A percentile compares a stretch with the other conserved stretches of the same genome.
Evolutionary conservation across 768 basidiomycete genomes (phyloP).

Genomic region (Coprinopsis strossmayeri): DNA sequence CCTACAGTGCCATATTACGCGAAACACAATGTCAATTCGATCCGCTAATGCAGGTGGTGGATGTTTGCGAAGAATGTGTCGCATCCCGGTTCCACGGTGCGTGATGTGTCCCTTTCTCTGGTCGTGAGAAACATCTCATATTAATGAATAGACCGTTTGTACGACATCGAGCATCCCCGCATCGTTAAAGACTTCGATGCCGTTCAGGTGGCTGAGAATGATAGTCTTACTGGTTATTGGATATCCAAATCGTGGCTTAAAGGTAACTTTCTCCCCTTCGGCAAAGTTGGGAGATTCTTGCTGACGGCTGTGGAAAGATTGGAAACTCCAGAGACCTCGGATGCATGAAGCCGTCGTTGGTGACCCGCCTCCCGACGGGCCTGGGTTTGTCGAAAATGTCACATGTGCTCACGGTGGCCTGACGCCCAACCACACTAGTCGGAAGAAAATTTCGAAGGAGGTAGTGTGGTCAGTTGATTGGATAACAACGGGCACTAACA

Average conservation of each 20-base stretch:
- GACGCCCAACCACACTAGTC: slow-evolving; percentile 45
- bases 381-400: slow-evolving; percentile 52
- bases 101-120: background rate
- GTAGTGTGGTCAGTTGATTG: slow-evolving; percentile 26
- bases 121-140: background rate
- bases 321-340: slow-evolving; percentile 64
- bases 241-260: slow-evolving; percentile 76
- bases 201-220: slow-evolving; percentile 35
- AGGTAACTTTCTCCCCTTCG: slow-evolving; percentile 35
- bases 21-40: slow-evolving; percentile 42
- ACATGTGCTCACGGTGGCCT: slow-evolving; percentile 66
- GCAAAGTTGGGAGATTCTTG: background rate
- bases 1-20: slow-evolving; percentile 34
- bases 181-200: slow-evolving; percentile 55
- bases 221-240: slow-evolving; percentile 44
- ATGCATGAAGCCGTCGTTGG: slow-evolving; percentile 56
- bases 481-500: background rate
- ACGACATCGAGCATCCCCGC: slow-evolving; percentile 61
- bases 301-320: slow-evolving; percentile 41
- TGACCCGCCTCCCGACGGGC: slow-evolving; percentile 65
- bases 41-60: slow-evolving; percentile 38
- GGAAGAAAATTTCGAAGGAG: slow-evolving; percentile 56
- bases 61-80: slow-evolving; percentile 62
- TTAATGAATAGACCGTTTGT: slow-evolving; percentile 49
- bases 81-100: slow-evolving; percentile 49